phyloP scores from a whole-genome alignment of 768 basidiomycete species.

The Vararia minispora region DNA sequence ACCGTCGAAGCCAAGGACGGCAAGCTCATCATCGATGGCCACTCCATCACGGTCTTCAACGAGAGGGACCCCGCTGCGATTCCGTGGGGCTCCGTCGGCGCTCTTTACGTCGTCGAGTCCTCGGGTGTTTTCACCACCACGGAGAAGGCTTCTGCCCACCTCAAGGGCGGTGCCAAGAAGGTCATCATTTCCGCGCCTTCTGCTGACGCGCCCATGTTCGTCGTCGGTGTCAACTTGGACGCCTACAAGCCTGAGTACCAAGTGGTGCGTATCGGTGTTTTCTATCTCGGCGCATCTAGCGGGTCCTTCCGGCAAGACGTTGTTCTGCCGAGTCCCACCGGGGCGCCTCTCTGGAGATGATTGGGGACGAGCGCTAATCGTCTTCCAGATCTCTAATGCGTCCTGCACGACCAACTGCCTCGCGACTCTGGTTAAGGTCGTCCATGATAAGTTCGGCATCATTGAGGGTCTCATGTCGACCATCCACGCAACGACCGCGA shows the following conservation, averaged over 20 bases:
- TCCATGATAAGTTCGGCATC: slow-evolving; percentile 95
- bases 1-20: slow-evolving; percentile 72
- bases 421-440: slow-evolving; percentile 96
- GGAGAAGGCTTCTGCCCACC: slow-evolving; percentile 86
- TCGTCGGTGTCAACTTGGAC: slow-evolving; percentile 92
- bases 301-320: too few species aligned
- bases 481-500: slow-evolving; percentile 93
- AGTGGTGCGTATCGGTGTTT: slow-evolving; percentile 46
- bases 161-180: slow-evolving; percentile 99
- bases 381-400: slow-evolving; percentile 81
- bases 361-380: too few species aligned
- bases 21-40: slow-evolving; percentile 81
- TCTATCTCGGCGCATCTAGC: slow-evolving; percentile 1
- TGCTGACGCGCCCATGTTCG: slow-evolving; percentile 93
- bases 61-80: slow-evolving; percentile 86
- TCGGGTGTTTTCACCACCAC: slow-evolving; percentile 98
- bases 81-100: slow-evolving; percentile 69
- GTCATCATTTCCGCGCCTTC: slow-evolving; percentile 99
- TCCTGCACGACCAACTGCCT: slow-evolving; percentile 99
- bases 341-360: too few species aligned
- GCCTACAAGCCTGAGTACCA: slow-evolving; percentile 79
- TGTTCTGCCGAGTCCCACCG: too few species aligned
- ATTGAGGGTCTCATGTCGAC: slow-evolving; percentile 98
- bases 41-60: slow-evolving; percentile 63
- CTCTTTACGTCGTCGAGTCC: slow-evolving; percentile 93